Percentiles rank a stretch among this genome's conserved stretches.
These are phyloP conservation scores for Sugiyamaella boreocaroliniensis DNA, from an alignment of 805 yeast species.

Conservation along the genomic window DNA sequence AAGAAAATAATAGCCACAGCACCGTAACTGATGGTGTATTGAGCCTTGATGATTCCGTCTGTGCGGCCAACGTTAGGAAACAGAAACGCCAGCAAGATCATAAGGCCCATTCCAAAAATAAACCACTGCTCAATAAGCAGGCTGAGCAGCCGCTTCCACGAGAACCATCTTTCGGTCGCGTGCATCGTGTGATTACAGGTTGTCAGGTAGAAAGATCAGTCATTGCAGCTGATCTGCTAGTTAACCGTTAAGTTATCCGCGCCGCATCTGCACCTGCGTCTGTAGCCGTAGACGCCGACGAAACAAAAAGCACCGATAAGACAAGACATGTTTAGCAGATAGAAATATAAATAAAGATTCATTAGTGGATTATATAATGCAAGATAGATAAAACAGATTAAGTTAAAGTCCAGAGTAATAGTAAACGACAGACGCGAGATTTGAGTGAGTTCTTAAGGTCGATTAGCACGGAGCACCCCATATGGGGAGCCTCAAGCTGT, in stretches of 20 bases:
- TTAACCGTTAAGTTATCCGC: background rate
- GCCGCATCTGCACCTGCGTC: background rate
- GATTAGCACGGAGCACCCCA: too few species aligned
- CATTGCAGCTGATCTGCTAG: background rate
- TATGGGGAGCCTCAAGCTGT: too few species aligned
- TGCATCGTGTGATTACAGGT: too few species aligned
- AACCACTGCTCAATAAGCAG: slow-evolving; percentile 55
- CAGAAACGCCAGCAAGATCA: slow-evolving; percentile 66
- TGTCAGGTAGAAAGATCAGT: background rate
- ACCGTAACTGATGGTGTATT: slow-evolving; percentile 74
- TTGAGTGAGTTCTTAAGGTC: too few species aligned
- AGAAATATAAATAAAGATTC: too few species aligned
- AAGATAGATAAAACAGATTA: too few species aligned
- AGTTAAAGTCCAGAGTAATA: background rate
- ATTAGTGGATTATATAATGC: too few species aligned
- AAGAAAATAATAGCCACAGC: slow-evolving; percentile 83
- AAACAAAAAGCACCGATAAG: background rate
- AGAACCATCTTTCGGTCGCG: background rate
- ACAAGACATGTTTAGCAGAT: background rate
- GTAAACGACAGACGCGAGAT: too few species aligned
- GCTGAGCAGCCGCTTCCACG: background rate
- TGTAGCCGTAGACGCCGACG: background rate
- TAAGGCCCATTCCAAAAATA: slow-evolving; percentile 60
- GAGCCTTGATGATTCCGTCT: slow-evolving; percentile 68
- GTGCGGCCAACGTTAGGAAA: slow-evolving; percentile 80